Base-by-base conservation (phyloP, 2,329 filamentous ascomycete genomes). In the Pseudogymnoascus sp. region DNA sequence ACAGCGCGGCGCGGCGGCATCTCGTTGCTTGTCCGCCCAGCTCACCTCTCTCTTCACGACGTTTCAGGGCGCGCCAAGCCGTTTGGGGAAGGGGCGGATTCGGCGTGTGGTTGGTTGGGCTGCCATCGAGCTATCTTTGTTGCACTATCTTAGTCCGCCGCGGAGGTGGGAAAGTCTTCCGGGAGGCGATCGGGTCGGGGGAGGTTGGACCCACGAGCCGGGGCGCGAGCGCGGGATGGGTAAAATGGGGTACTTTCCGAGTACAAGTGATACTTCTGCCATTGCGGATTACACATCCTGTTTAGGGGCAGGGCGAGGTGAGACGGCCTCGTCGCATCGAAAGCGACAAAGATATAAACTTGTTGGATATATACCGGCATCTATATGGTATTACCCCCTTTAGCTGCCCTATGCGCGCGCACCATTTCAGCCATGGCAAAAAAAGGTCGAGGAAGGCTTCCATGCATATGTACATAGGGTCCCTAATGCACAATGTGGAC, bases 401-500 rank as follows among this genome's bases (percentile, higher is more conserved):
- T 25, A 53, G 2, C 28, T 33, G 9, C 6, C 25, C 33, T 18
- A 33, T 53, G 47, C 28, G 47, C 28, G 25, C 47, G 47, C 33
- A n/a, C 47, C 11, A 53, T 53, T 33, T 3, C 28, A 53, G 15
- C 15, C 47, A 53, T 33, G 15, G 22, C 6, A 20, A 33, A 50
- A 53, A 18, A 22, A 33, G 28, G 9, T 53, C n/a, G 47, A 53
- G 14, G 41, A 30, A 33, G 9, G 47, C 47, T 53, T 53, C 47
- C 47, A 53, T 53, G 47, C 47, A 53, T 53, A 50, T 50, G 47
- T 53, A 53, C 28, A 53, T 12, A 53, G 47, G 47, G 47, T 53
- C 47, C 28, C 47, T 53, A 33, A 53, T 53, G 47, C 47, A 53
- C 28, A 53, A 15, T 53, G 47, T 33, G 28, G 47, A 33, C 47